phyloP scores from a whole-genome alignment of 805 yeast genomes.

The Metschnikowia bowlesiae region DNA sequence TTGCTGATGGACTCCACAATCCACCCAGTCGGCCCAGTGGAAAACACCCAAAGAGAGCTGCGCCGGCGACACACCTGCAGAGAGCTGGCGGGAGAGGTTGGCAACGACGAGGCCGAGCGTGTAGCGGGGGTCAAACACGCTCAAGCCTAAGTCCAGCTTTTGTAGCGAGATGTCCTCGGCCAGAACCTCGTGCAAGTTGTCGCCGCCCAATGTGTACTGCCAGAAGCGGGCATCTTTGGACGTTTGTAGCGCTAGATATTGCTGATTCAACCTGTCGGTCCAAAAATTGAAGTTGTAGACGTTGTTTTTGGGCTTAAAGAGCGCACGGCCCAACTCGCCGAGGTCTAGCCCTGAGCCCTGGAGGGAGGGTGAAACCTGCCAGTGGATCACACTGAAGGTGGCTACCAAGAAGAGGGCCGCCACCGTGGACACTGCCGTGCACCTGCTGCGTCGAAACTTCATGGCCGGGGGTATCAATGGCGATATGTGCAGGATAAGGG shows the following conservation, averaged over 20 bases:
- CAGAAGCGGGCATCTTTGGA: neutral
- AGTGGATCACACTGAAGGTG: neutral
- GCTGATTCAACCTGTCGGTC: conserved; percentile 7
- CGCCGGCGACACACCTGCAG: conserved; percentile 4
- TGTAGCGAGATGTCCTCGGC: neutral
- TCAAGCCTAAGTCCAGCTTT: conserved; percentile 3
- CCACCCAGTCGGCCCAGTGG: conserved; percentile 21
- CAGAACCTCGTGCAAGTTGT: neutral
- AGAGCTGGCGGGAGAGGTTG: conserved; percentile 12
- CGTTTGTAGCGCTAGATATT: neutral
- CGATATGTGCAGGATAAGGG: too few species aligned
- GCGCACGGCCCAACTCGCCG: neutral
- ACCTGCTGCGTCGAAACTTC: conserved; percentile 11
- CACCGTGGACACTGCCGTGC: conserved; percentile 1
- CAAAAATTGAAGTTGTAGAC: conserved; percentile 10
- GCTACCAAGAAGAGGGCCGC: conserved; percentile 4
- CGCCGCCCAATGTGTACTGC: neutral
- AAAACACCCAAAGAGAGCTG: conserved; percentile 6
- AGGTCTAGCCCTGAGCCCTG: neutral
- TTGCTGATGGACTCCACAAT: conserved; percentile 8
- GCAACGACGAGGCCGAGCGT: conserved; percentile 16
- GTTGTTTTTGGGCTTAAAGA: neutral
- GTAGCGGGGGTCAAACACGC: conserved; percentile 19
- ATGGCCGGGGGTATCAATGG: neutral
- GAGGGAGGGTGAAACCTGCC: neutral